Evolutionary conservation across 2,329 filamentous ascomycete genomes (phyloP).

Genomic region (Apiospora phragmitis): DNA sequence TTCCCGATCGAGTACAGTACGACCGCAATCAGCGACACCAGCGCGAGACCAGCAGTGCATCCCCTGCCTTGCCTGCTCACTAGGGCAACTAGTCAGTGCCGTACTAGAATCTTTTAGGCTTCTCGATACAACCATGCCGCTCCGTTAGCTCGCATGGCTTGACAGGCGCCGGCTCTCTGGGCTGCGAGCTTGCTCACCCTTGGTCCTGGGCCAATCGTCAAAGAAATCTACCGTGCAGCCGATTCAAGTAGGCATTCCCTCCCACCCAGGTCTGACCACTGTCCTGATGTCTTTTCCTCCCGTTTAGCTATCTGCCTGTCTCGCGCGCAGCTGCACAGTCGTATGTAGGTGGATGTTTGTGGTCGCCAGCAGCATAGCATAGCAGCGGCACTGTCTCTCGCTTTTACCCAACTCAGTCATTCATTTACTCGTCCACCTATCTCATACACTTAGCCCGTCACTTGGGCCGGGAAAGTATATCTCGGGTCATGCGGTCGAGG

Average conservation of each 20-base stretch:
- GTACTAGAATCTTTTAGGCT: slow-evolving; percentile 9
- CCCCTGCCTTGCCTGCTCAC: background rate
- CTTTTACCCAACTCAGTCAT: slow-evolving; percentile 15
- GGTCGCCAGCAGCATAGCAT: slow-evolving; percentile 12
- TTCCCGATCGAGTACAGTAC: background rate
- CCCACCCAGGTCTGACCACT: slow-evolving; percentile 14
- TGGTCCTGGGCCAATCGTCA: slow-evolving; percentile 32
- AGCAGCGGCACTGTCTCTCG: slow-evolving; percentile 12
- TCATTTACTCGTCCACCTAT: slow-evolving; percentile 10
- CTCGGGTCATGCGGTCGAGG: slow-evolving; percentile 13
- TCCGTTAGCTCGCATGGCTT: slow-evolving; percentile 31
- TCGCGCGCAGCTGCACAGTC: background rate
- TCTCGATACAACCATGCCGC: slow-evolving; percentile 23
- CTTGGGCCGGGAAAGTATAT: slow-evolving; percentile 12
- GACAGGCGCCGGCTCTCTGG: slow-evolving; percentile 26
- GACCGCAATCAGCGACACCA: background rate
- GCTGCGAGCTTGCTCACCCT: background rate
- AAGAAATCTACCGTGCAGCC: slow-evolving; percentile 17
- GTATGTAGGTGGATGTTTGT: slow-evolving; percentile 13
- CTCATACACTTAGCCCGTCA: slow-evolving; percentile 6
- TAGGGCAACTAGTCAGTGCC: background rate
- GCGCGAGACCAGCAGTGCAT: background rate
- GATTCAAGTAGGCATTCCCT: slow-evolving; percentile 30
- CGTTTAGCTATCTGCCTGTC: slow-evolving; percentile 22
- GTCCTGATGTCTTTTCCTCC: slow-evolving; percentile 23